Base-by-base conservation (phyloP, 2,329 filamentous ascomycete genomes). In the Xenosphaeropsis pyriputrescens region DNA sequence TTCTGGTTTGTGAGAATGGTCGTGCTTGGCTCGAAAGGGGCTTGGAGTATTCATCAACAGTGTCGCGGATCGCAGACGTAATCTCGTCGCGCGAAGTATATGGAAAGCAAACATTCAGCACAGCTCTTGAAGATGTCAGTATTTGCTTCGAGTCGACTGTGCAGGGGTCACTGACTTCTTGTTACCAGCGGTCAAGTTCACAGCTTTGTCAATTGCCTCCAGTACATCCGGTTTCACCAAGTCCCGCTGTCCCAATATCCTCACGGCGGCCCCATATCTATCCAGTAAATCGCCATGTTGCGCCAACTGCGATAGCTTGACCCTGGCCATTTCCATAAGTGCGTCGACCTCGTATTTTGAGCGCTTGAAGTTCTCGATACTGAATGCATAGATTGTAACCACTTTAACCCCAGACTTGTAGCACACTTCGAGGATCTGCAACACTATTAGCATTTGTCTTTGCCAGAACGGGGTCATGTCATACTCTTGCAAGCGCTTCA, bases 341-440 rank as follows among this genome's bases (percentile, higher is more conserved):
- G 85, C 88, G 54, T 95, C 86, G 7, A 98, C 91, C 58, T 98
- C 91, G 59, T 93, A 91, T 59, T 91, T 88, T 16, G 86, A 89
- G 5, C 91, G 78, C 58, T 96, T 94, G 66, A 94, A 98, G 64
- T 98, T 98, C 61, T 98, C 91, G 53, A 98, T 95, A 55, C 85
- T 94, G 62, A 98, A 98, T 13, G 91, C 91, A 58, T 96, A 98
- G 45, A 98, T 86, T 4, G 91, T 96, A 30, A 98, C 89, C 7
- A 93, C 85, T 58, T 91, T 89, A 45, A 98, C 89, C 39, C 91
- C 91, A 41, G 83, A 86, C 57, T 94, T 95, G 68, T 96, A 98
- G 69, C 91, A 96, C 39, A 98, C 84, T 60, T 98, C 91, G 42
- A 98, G 77, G 38, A 96, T 85, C 81, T 84, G 48, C 29, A 31